These are phyloP conservation scores for Hemisphaericaspora xylanilytica DNA, from an alignment of 1,139 yeast species.

Conservation along the genomic window DNA sequence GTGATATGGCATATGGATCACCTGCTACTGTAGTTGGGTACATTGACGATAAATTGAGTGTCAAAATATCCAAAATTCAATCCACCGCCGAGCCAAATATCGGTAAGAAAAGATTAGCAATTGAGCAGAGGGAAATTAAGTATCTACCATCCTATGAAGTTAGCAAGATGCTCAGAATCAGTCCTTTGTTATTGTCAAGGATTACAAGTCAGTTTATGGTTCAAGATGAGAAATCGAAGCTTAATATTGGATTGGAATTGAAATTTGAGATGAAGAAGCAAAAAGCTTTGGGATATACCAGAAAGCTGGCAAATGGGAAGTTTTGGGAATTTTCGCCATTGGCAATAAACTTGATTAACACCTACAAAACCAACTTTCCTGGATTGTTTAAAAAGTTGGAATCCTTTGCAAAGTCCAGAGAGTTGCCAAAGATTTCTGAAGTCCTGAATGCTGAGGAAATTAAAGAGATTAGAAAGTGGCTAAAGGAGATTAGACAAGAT, in stretches of 20 bases:
- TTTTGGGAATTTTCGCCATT: constrained; percentile 85
- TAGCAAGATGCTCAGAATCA: constrained; percentile 54
- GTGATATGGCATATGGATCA: constrained; percentile 86
- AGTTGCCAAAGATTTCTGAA: constrained; percentile 29
- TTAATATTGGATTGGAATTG: constrained; percentile 82
- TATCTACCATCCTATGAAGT: constrained; percentile 72
- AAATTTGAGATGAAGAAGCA: constrained; percentile 77
- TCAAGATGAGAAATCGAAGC: constrained; percentile 46
- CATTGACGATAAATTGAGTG: constrained; percentile 51
- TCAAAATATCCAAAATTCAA: constrained; percentile 49
- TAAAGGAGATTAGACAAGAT: constrained; percentile 52
- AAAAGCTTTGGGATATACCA: constrained; percentile 86
- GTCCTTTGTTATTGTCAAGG: constrained; percentile 68
- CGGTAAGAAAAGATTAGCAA: constrained; percentile 56
- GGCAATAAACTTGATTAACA: constrained; percentile 65
- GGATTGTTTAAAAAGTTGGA: constrained; percentile 49
- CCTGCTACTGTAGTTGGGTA: constrained; percentile 74
- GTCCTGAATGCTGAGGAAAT: constrained; percentile 31
- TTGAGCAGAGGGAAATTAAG: constrained; percentile 54
- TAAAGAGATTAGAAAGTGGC: constrained; percentile 52
- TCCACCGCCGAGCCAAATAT: constrained; percentile 57
- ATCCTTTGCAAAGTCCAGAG: constrained; percentile 13
- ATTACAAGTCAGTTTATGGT: constrained; percentile 74
- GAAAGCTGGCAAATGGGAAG: constrained; percentile 47
- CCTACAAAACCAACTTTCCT: constrained; percentile 63